Conservation (phyloP, 805 yeast species). For the Clavispora phyllophila region DNA sequence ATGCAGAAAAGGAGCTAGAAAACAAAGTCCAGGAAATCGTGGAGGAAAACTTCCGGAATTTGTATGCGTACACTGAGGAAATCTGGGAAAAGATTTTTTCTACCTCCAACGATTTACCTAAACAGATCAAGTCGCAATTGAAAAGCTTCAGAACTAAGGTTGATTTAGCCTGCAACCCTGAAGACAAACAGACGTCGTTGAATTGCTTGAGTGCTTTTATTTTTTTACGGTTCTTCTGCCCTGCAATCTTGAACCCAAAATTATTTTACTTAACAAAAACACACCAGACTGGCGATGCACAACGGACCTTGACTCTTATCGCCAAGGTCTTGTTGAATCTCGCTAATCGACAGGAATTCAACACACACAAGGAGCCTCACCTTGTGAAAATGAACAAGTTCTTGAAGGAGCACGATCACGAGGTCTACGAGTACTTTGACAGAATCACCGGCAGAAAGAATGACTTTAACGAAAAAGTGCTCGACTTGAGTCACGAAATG, state of each 20-base stretch:
- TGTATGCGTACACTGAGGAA: slow-evolving; percentile 47
- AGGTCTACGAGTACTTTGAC: slow-evolving; percentile 65
- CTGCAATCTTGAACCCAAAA: slow-evolving; percentile 88
- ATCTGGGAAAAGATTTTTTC: slow-evolving; percentile 63
- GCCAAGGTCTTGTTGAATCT: slow-evolving; percentile 77
- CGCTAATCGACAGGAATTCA: slow-evolving; percentile 68
- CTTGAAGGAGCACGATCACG: slow-evolving; percentile 49
- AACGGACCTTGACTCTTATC: slow-evolving; percentile 73
- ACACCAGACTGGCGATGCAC: slow-evolving; percentile 67
- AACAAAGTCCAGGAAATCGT: slow-evolving; percentile 28
- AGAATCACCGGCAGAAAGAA: slow-evolving; percentile 64
- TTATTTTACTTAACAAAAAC: slow-evolving; percentile 65
- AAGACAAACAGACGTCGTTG: slow-evolving; percentile 48
- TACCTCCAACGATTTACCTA: slow-evolving; percentile 74
- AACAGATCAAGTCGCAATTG: slow-evolving; percentile 58
- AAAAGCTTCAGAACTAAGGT: slow-evolving; percentile 58
- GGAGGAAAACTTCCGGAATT: slow-evolving; percentile 42
- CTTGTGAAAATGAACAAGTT: slow-evolving; percentile 66
- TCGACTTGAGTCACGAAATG: slow-evolving; percentile 53
- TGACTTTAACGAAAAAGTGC: slow-evolving; percentile 55
- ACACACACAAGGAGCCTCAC: slow-evolving; percentile 81
- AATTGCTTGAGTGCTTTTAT: slow-evolving; percentile 81
- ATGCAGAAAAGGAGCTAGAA: slow-evolving; percentile 32
- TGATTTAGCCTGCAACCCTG: slow-evolving; percentile 56
- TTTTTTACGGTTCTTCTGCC: slow-evolving; percentile 71